Base-by-base conservation (phyloP, 1,139 yeast genomes). In the Eremothecium coryli region DNA sequence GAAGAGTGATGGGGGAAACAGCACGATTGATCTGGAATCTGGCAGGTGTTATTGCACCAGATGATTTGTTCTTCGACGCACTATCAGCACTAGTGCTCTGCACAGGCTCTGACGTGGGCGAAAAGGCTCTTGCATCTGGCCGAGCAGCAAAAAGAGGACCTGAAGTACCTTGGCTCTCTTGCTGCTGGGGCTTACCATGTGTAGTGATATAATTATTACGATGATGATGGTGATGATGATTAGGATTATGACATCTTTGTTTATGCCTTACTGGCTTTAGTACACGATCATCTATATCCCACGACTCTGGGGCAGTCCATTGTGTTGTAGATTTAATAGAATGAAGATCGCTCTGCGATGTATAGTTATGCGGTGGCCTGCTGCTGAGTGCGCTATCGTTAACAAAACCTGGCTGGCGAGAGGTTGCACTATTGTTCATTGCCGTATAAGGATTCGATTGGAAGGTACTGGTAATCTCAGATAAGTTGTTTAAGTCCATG, bases 231-330 rank as follows among this genome's bases (percentile, higher is more conserved):
- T 31, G 46, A 27, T 30, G 48, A 28, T 36, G 39, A 25, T 35
- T 38, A 17, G 33, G 42, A 13, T 34, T 34, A 18, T 37, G 38
- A 9, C 29, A 36, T 14, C 29, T 38, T 17, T 29, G 39, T 33
- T 20, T 41, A 20, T 25, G 38, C 35, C 18, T 42, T 4, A 39
- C 38, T 33, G 20, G 40, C 42, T 21, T 42, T 37, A 7, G 27
- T 18, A 18, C 32, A 43, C 31, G 36, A 4, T 61, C 60, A 43
- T 73, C 76, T 6, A 79, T 84, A 44, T 78, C 88, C 90, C 90
- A 80, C 50, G 81, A 73, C 49, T 80, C 88, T 0, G 90, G 90
- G 1, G 90, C 82, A 23, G 65, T 66, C 90, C 90, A 63, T 35
- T 41, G 52, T 25, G 43, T 39, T 25, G 26, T 37, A 12, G 35